These are phyloP conservation scores for Suhomyces guaymorum DNA, from an alignment of 1,139 yeast species.

Conservation along the genomic window DNA sequence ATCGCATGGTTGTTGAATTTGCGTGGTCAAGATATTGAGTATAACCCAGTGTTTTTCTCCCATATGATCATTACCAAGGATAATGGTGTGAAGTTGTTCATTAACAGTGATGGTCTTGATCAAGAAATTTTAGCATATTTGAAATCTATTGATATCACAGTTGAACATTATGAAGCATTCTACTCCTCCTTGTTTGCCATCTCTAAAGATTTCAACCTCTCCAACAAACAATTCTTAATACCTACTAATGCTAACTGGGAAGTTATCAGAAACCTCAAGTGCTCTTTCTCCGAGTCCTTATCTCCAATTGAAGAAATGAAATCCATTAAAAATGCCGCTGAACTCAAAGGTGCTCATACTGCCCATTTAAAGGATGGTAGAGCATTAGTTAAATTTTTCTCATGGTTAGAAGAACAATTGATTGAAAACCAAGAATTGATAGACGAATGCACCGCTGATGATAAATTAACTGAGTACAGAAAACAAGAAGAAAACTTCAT, in stretches of 20 bases:
- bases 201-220: constrained; percentile 44
- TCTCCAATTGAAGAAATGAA: constrained; percentile 76
- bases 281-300: constrained; percentile 41
- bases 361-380: constrained; percentile 90
- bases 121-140: constrained; percentile 24
- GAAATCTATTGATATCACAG: constrained; percentile 39
- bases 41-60: constrained; percentile 88
- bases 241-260: constrained; percentile 83
- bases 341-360: constrained; percentile 68
- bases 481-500: constrained; percentile 60
- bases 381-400: constrained; percentile 73
- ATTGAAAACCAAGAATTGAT: constrained; percentile 54
- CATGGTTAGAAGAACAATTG: constrained; percentile 82
- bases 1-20: constrained; percentile 90
- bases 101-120: constrained; percentile 38
- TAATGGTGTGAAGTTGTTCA: constrained; percentile 55
- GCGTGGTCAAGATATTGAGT: constrained; percentile 82
- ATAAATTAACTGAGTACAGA: constrained; percentile 66
- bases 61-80: constrained; percentile 63
- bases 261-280: constrained; percentile 54
- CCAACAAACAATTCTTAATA: constrained; percentile 50
- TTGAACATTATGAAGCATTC: constrained; percentile 56
- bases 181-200: constrained; percentile 53
- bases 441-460: constrained; percentile 80
- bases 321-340: constrained; percentile 72